Percentiles rank a stretch among this genome's conserved stretches.
Evolutionary conservation across 345 rosid genomes (phyloP).

Genomic region (Bretschneidera sinensis): DNA sequence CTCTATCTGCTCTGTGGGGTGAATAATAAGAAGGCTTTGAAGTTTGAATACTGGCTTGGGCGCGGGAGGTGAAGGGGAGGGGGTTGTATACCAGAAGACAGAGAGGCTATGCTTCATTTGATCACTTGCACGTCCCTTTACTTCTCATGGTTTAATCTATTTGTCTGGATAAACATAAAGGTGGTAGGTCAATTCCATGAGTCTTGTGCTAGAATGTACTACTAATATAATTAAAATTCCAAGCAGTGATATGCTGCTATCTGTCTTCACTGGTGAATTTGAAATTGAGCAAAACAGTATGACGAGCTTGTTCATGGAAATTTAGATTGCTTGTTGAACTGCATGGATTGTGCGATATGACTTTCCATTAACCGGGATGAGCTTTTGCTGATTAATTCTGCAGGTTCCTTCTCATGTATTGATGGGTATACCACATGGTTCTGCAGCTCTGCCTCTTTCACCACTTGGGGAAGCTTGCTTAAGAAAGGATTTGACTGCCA

Average conservation of each 20-base stretch:
- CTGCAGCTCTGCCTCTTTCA: constrained; percentile 47
- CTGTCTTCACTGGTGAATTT: not conserved
- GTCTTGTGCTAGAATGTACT: too few species aligned
- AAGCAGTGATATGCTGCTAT: not conserved
- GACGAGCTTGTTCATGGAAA: not conserved
- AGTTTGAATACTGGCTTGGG: too few species aligned
- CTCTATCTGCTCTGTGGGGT: too few species aligned
- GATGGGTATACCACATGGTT: constrained; percentile 75
- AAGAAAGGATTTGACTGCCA: constrained; percentile 77
- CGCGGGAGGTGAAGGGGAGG: too few species aligned
- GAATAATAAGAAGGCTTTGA: too few species aligned
- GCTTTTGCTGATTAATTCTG: constrained; percentile 9
- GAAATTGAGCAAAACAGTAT: not conserved
- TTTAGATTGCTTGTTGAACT: not conserved
- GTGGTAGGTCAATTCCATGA: too few species aligned
- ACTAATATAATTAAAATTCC: too few species aligned
- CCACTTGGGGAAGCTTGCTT: constrained; percentile 96
- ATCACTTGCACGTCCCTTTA: too few species aligned
- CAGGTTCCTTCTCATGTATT: constrained; percentile 83
- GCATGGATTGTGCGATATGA: not conserved
- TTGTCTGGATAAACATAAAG: too few species aligned
- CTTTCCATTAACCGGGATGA: not conserved
- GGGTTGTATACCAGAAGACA: not conserved
- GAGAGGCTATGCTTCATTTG: not conserved
- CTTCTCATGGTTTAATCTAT: not conserved